phyloP scores from a whole-genome alignment of 495 filamentous ascomycete species.

The Aspergillus leporis region DNA sequence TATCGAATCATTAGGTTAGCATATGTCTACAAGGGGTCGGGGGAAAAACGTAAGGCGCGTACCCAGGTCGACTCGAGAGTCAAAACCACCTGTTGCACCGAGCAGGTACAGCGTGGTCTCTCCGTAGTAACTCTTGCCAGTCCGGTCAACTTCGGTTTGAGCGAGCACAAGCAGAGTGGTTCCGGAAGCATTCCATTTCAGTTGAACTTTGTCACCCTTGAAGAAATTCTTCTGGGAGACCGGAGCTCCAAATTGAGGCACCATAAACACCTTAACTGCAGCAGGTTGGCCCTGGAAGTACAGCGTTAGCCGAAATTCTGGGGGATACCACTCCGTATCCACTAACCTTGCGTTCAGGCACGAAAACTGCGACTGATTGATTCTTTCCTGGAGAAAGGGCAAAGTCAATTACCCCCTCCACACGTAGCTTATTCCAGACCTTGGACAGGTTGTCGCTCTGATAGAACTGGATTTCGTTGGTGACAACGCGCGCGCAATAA shows the following conservation, averaged over 20 bases:
- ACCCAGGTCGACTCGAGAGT: conserved; percentile 85
- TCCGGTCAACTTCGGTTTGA: conserved; percentile 96
- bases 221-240: conserved; percentile 98
- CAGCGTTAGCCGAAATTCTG: conserved; percentile 7
- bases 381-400: conserved; percentile 84
- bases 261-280: conserved; percentile 88
- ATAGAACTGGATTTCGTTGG: conserved; percentile 97
- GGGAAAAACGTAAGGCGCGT: conserved; percentile 19
- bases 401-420: conserved; percentile 90
- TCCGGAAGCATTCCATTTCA: conserved; percentile 94
- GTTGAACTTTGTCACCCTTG: conserved; percentile 97
- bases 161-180: conserved; percentile 92
- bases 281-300: conserved; percentile 76
- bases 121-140: conserved; percentile 97
- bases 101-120: conserved; percentile 97
- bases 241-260: conserved; percentile 75
- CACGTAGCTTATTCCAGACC: conserved; percentile 92
- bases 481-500: conserved; percentile 89
- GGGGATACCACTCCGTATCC: background rate
- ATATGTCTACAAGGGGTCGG: background rate
- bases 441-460: conserved; percentile 78
- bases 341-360: conserved; percentile 88
- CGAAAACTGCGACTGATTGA: conserved; percentile 86
- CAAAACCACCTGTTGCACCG: conserved; percentile 86
- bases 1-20: conserved; percentile 25